A percentile compares a stretch with the other conserved stretches of the same genome.
Conservation (phyloP, 2,329 filamentous ascomycete species). For the Apiospora pterosperma region DNA sequence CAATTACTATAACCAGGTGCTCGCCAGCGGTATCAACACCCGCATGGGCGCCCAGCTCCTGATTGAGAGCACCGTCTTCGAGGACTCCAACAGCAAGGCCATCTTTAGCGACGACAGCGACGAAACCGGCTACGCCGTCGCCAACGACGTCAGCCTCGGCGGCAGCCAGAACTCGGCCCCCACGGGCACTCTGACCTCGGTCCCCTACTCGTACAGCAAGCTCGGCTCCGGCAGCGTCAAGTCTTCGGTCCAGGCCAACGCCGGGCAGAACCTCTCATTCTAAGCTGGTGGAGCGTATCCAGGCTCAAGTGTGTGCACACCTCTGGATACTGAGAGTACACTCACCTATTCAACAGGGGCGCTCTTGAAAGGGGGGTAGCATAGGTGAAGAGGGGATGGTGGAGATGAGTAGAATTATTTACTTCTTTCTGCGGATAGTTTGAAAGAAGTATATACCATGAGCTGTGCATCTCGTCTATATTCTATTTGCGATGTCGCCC, state of each 20-base stretch:
- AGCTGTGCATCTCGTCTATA: background rate
- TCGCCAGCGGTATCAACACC: conserved; percentile 49
- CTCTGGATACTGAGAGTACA: background rate
- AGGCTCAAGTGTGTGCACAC: background rate
- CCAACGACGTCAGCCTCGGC: conserved; percentile 41
- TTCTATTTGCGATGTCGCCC: background rate
- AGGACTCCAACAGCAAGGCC: conserved; percentile 17
- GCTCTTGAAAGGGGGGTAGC: background rate
- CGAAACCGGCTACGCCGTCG: conserved; percentile 36
- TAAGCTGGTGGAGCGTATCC: background rate
- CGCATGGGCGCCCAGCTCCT: conserved; percentile 48
- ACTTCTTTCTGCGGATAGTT: background rate
- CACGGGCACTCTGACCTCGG: conserved; percentile 33
- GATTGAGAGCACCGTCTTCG: conserved; percentile 42
- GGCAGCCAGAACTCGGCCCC: conserved; percentile 44
- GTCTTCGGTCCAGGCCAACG: conserved; percentile 9
- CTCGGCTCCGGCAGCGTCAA: conserved; percentile 13
- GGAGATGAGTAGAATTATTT: no score
- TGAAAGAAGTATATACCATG: background rate
- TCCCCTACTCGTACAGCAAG: conserved; percentile 11
- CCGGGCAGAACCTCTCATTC: conserved; percentile 10
- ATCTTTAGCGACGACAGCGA: conserved; percentile 37
- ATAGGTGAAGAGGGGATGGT: no score
- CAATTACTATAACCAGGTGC: conserved; percentile 44
- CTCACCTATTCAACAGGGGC: no score